Base-by-base conservation (phyloP, 306 rosid species). In the Quercus wislizeni region DNA sequence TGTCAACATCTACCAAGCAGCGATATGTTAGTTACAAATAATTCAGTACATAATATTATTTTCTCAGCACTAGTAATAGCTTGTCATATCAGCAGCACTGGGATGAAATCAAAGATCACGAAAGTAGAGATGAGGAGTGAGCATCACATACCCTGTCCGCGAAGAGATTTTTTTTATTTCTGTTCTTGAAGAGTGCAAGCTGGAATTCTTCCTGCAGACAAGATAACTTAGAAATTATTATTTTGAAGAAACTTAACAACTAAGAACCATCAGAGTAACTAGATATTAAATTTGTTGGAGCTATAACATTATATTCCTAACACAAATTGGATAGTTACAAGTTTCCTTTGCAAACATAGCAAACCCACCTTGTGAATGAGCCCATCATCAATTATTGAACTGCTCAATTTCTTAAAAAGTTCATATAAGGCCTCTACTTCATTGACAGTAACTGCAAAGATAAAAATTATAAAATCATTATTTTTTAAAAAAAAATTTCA, bases 181-280 rank as follows among this genome's bases (percentile, higher is more conserved):
- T 82, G 71, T 95, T 91, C 81, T 78, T 81, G 86, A 95, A 95
- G 20, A 95, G 90, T 1, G 99, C 98, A 19, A 95, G 89, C 89
- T 90, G 99, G 74, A 95, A 91, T 88, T 95, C 99, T 89, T 95
- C 98, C 99, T 93, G 90, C 25, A 18, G 7, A 67, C 61, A 68
- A 71, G 67, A 28, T 76, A 59, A 57, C 41, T 38, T 20, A 4
- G 10, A 3, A 19, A 76, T 77, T 63, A 56, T 61, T 51, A 19
- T 30, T 33, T 10, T 51, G 10, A 10, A 15, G 12, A 30, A 59
- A 33, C 14, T 33, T 25, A 55, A 61, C 15, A 30, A 55, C 17
- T 6, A 23, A 58, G 9, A 64, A 74, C 23, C 17, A 55, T 68
- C 69, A 58, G 17, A 31, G 51, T 30, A 6, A 10, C 35, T 4